Conservation (phyloP, 2,329 filamentous ascomycete species). For the Aureobasidium namibiae region DNA sequence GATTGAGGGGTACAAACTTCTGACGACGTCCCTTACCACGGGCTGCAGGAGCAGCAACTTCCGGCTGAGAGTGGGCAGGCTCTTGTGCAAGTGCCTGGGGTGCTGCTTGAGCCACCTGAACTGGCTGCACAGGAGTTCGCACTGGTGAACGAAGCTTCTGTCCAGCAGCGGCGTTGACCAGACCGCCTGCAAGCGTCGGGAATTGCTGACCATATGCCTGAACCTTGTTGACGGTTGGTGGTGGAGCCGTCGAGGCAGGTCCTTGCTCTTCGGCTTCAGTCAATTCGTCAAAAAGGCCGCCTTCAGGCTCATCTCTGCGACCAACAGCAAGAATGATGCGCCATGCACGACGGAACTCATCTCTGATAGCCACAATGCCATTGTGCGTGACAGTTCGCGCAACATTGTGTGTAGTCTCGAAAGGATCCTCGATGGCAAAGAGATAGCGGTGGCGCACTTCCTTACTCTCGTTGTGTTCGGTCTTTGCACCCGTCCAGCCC, state of each 20-base stretch:
- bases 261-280: conserved; percentile 12
- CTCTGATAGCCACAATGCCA: conserved; percentile 71
- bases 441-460: conserved; percentile 74
- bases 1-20: conserved; percentile 7
- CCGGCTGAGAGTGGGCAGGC: neutral
- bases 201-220: conserved; percentile 11
- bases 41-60: neutral
- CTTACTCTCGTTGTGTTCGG: conserved; percentile 52
- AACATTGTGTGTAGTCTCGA: conserved; percentile 81
- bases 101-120: neutral
- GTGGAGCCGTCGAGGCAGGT: neutral
- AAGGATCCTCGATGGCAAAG: conserved; percentile 86
- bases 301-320: conserved; percentile 22
- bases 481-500: conserved; percentile 79
- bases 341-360: conserved; percentile 78
- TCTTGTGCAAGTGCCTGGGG: neutral
- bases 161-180: neutral
- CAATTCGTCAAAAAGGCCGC: conserved; percentile 23
- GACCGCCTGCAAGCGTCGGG: neutral
- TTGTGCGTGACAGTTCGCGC: conserved; percentile 77
- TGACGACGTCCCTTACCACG: conserved; percentile 6
- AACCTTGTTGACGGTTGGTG: neutral
- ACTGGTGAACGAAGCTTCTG: neutral
- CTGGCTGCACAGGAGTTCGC: neutral
- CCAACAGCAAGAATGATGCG: conserved; percentile 55